Conservation (phyloP, 2,329 filamentous ascomycete species). For the Diplodia corticola region DNA sequence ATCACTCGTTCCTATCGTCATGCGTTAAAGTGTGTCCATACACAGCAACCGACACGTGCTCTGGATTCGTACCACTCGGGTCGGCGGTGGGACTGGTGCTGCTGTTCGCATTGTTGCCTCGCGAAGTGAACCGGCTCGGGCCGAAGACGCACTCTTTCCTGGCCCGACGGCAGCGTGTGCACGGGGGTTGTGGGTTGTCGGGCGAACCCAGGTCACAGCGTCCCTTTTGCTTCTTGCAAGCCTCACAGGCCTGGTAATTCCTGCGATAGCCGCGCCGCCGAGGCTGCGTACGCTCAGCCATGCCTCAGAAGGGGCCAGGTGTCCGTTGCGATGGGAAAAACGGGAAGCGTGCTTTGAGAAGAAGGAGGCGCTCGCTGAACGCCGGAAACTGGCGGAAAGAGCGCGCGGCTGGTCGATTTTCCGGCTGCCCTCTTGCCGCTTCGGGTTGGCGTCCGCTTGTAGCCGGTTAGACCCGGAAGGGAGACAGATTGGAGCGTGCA, state of each 20-base stretch:
- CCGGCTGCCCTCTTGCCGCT: neutral
- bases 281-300: slow-evolving; percentile 16
- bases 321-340: neutral
- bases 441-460: slow-evolving; percentile 2
- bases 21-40: neutral
- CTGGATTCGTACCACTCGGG: neutral
- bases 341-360: neutral
- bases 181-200: slow-evolving; percentile 13
- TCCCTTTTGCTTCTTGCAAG: slow-evolving; percentile 22
- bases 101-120: neutral
- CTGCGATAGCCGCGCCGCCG: slow-evolving; percentile 9
- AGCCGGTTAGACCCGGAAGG: neutral
- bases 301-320: neutral
- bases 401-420: slow-evolving; percentile 10
- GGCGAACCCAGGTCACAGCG: slow-evolving; percentile 21
- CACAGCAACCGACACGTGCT: neutral
- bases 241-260: slow-evolving; percentile 21
- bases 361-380: neutral
- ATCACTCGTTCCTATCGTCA: neutral
- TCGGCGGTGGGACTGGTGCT: slow-evolving; percentile 10
- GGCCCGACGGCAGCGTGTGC: slow-evolving; percentile 16
- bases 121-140: slow-evolving; percentile 14
- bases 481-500: neutral
- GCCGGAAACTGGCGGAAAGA: slow-evolving; percentile 19
- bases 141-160: slow-evolving; percentile 20